Evolutionary conservation across 768 basidiomycete genomes (phyloP), one percentile per base, ranked within the genome.

Genomic region (Tricholoma matsutake): DNA sequence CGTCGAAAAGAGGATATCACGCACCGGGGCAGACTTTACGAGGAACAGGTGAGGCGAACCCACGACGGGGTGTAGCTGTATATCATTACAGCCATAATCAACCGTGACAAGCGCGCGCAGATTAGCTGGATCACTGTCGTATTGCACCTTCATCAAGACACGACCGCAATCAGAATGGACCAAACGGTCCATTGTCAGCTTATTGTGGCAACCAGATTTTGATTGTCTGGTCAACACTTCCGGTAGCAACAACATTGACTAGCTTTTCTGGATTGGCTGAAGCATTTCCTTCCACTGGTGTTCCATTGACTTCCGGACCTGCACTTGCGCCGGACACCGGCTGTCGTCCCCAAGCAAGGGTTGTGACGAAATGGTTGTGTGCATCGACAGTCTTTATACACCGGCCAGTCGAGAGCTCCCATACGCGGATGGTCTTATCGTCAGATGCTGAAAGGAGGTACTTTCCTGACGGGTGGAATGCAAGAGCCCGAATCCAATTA

Each of bases 381-480:
- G 94, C 94, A 65, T 94, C 91, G 43, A 96, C 83, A 39, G 86
- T 91, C 78, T 92, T 94, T 64, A 88, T 80, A 71, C 93, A 94
- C 63, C 93, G 82, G 0, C 94, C 94, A 2, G 89, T 91, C 45
- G 83, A 81, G 35, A 96, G 78, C 67, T 96, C 94, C 94, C 94
- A 96, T 8, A 96, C 83, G 8, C 92, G 86, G 65, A 96, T 85
- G 9, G 92, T 92, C 75, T 94, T 92, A 79, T 96, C 94, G 72
- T 96, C 94, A 11, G 92, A 91, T 4, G 90, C 92, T 8, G 93
- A 94, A n/a, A 96, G 80, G 11, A 96, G 83, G 71, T 86, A 89
- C 72, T 95, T 95, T 14, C 94, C 94, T 9, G 85, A 85, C 0
- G 94, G 94, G 73, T 96, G 94, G 78, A 96, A 96, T 16, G 90